Conservation (phyloP, 352 stramenopile species). For the Pythium pectinolyticum region DNA sequence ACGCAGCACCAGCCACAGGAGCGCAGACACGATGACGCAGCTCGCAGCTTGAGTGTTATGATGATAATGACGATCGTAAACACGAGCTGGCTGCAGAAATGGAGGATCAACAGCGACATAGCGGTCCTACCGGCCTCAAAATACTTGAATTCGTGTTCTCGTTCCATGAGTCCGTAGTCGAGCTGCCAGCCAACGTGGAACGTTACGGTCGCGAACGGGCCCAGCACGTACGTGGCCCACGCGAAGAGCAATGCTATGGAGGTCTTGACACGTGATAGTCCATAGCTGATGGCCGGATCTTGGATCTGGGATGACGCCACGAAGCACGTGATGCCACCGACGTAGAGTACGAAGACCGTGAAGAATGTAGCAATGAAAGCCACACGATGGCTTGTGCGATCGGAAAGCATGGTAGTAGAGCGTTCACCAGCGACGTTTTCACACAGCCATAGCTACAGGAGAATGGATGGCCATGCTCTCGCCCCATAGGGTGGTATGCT, state of each 20-base stretch:
- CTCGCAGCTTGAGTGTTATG: not conserved
- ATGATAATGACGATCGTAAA: not conserved
- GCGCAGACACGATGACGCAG: not conserved
- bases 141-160: too few relatives aligned
- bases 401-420: not conserved
- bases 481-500: too few relatives aligned
- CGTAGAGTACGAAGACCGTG: not conserved
- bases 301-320: not conserved
- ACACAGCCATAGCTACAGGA: too few relatives aligned
- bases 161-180: too few relatives aligned
- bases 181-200: too few relatives aligned
- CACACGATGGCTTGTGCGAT: not conserved
- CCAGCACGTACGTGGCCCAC: not conserved
- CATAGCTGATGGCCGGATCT: not conserved
- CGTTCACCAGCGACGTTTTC: too few relatives aligned
- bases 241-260: not conserved
- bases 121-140: not conserved
- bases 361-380: not conserved
- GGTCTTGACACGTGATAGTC: too few relatives aligned
- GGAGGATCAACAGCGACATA: not conserved
- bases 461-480: too few relatives aligned
- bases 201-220: not conserved
- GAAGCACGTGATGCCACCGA: not conserved
- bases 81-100: not conserved
- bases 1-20: not conserved